Evolutionary conservation across 805 yeast genomes (phyloP).

Genomic region (Saturnispora sekii): DNA sequence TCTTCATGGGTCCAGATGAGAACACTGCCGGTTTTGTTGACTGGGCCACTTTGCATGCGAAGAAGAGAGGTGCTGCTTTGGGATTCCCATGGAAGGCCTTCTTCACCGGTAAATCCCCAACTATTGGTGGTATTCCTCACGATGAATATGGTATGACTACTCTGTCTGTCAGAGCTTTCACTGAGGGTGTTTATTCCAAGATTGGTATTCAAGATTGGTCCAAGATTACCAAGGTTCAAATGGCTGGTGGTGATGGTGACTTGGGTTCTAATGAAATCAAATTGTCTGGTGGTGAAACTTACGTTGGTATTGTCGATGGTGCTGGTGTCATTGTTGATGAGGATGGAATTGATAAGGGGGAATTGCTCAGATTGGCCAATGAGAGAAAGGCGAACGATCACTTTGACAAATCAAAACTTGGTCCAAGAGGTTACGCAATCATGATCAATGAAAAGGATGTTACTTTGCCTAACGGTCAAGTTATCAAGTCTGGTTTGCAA

Average conservation of each 20-base stretch:
- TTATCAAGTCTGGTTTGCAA: slow-evolving; percentile 72
- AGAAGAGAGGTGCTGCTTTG: slow-evolving; percentile 87
- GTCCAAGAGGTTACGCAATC: slow-evolving; percentile 70
- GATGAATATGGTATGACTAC: slow-evolving; percentile 98
- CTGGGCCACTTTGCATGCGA: slow-evolving; percentile 96
- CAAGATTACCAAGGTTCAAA: slow-evolving; percentile 71
- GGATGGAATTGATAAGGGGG: slow-evolving; percentile 72
- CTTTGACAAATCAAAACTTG: slow-evolving; percentile 58
- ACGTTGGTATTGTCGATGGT: slow-evolving; percentile 89
- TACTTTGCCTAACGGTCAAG: slow-evolving; percentile 64
- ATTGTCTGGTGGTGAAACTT: slow-evolving; percentile 71
- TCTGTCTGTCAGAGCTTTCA: slow-evolving; percentile 84
- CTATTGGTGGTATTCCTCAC: slow-evolving; percentile 95
- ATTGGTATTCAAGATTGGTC: slow-evolving; percentile 47
- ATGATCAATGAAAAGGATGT: slow-evolving; percentile 79
- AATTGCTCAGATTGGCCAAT: slow-evolving; percentile 69
- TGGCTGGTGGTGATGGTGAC: slow-evolving; percentile 99
- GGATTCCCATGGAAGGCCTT: slow-evolving; percentile 77
- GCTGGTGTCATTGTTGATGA: slow-evolving; percentile 94
- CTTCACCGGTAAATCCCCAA: slow-evolving; percentile 90
- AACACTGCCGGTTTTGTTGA: slow-evolving; percentile 93
- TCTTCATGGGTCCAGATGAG: slow-evolving; percentile 99
- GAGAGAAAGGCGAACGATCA: slow-evolving; percentile 64
- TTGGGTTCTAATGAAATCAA: slow-evolving; percentile 92
- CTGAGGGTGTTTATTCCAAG: slow-evolving; percentile 78